Conservation (phyloP, 345 rosid species). For the Citrus inodora region DNA sequence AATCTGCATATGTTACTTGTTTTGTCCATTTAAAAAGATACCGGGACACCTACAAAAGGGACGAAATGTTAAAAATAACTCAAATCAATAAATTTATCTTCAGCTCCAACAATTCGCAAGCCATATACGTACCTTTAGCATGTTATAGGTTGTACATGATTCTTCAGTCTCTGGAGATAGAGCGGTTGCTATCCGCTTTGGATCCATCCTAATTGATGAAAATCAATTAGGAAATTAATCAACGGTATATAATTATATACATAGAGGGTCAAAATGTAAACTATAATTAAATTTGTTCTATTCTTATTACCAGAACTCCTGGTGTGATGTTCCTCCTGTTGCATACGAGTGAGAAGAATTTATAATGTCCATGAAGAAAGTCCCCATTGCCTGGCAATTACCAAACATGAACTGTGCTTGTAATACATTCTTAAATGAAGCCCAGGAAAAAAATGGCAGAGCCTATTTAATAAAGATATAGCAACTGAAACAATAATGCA, state of each 20-base stretch:
- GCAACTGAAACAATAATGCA: too few relatives aligned
- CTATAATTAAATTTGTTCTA: neutral
- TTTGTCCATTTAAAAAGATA: slow-evolving; percentile 52
- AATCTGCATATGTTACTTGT: slow-evolving; percentile 49
- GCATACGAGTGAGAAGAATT: slow-evolving; percentile 51
- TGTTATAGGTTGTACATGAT: slow-evolving; percentile 54
- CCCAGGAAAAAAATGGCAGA: neutral
- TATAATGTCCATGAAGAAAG: slow-evolving; percentile 48
- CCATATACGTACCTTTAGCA: slow-evolving; percentile 20
- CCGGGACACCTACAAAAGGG: slow-evolving; percentile 38
- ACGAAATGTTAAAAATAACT: too few relatives aligned
- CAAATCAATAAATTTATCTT: too few relatives aligned
- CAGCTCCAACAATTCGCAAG: too few relatives aligned
- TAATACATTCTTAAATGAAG: too few relatives aligned
- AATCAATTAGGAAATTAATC: neutral
- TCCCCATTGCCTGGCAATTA: slow-evolving; percentile 37
- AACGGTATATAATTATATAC: neutral
- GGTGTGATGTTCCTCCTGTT: slow-evolving; percentile 45
- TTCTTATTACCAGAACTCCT: slow-evolving; percentile 42
- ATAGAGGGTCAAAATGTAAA: neutral
- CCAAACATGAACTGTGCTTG: neutral
- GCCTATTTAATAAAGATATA: too few relatives aligned
- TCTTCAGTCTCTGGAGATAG: slow-evolving; percentile 41
- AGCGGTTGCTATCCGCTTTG: slow-evolving; percentile 46
- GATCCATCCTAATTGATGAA: neutral